Evolutionary conservation across 1,284 basidiomycete genomes (phyloP), one percentile per base, ranked within the genome.

Genomic region (Marasmius tenuissimus): DNA sequence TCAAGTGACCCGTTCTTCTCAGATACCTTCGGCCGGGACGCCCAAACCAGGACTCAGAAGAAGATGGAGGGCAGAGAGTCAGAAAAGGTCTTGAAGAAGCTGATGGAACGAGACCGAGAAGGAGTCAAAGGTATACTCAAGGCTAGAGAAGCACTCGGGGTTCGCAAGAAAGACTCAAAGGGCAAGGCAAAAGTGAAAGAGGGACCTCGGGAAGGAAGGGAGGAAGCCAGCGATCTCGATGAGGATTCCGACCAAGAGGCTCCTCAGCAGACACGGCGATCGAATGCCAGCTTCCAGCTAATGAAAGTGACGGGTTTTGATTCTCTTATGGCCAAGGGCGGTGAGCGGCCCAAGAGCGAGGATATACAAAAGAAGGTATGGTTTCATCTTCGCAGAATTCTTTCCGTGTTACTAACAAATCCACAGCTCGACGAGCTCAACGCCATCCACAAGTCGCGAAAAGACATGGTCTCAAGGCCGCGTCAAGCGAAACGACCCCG

Each of bases 271-370:
- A 39, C 45, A 61, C 33, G 50, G 52, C 45, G 63, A 39, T 42
- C 34, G 35, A 54, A 11, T 20, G 45, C 38, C 14, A 54, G 66
- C 12, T 50, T 38, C 34, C 57, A 77, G 50, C 71, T 89, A 35
- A 85, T 93, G 69, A 87, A 86, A 66, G 77, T 81, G 9, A 77
- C 93, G 12, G 91, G 91, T 1, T 93, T 92, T 62, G 88, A 93
- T 73, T 91, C 91, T 27, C 83, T 85, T 0, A 68, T 78, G 4
- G 86, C 53, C 35, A 66, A 55, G 22, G 39, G 37, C 20, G 58
- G 58, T 2, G 42, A 52, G 27, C 49, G 49, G 40, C 57, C 50
- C 48, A 52, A 12, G 18, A 84, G 65, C 72, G 75, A 27, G 16
- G 73, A 74, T n/a, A 72, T 81, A 12, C 80, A 82, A 69, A 81